Percentiles rank a stretch among this genome's conserved stretches.
phyloP scores from a whole-genome alignment of 1,284 basidiomycete species.

The Ceratobasidium sp. region DNA sequence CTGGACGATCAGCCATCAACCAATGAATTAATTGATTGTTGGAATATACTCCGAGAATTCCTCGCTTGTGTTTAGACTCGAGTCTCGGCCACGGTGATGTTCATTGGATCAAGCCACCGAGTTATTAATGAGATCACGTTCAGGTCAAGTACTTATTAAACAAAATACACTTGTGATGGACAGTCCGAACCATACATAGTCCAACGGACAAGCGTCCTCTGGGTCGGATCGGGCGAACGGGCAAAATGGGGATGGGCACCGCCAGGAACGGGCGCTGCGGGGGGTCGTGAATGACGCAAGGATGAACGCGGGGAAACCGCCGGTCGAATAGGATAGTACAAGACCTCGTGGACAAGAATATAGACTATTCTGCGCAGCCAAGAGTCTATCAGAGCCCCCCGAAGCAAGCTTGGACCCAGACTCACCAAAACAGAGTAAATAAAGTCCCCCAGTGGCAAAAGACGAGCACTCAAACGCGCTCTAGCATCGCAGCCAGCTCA shows the following conservation, averaged over 20 bases:
- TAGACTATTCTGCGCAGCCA: background rate
- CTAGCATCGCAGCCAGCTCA: conserved; percentile 43
- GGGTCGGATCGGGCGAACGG: background rate
- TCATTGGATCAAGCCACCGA: background rate
- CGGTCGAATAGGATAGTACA: background rate
- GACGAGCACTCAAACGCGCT: conserved; percentile 32
- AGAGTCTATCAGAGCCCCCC: background rate
- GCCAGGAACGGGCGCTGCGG: conserved; percentile 8
- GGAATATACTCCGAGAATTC: conserved; percentile 19
- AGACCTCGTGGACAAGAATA: conserved; percentile 12
- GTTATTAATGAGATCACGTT: conserved; percentile 9
- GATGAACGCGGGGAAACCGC: conserved; percentile 28
- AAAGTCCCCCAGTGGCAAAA: conserved; percentile 22
- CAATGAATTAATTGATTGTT: conserved; percentile 8
- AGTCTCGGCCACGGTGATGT: conserved; percentile 3
- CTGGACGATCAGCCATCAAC: conserved; percentile 34
- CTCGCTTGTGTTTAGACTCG: conserved; percentile 23
- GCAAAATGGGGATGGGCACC: conserved; percentile 7
- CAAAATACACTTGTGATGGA: conserved; percentile 38
- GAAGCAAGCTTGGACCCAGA: background rate
- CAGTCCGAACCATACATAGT: conserved; percentile 13
- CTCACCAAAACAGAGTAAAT: conserved; percentile 18
- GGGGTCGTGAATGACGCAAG: background rate
- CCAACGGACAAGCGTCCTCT: conserved; percentile 6
- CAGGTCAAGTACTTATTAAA: conserved; percentile 30